Conservation (phyloP, 2,329 filamentous ascomycete genomes). For the Thielaviopsis cerberus region DNA sequence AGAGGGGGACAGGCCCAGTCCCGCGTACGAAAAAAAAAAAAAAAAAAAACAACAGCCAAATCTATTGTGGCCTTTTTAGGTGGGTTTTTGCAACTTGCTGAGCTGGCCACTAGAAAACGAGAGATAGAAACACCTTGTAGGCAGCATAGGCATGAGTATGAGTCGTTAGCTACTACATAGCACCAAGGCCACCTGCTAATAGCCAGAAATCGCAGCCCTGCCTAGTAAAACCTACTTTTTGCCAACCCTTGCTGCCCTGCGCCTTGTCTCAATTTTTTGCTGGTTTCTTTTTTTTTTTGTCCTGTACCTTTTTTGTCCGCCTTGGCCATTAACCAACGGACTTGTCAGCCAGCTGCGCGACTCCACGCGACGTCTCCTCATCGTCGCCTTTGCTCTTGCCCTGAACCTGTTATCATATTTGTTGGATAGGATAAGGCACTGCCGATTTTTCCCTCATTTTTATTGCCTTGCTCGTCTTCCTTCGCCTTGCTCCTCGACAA, state of each 20-base stretch:
- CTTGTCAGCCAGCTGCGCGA: neutral
- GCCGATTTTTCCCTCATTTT: neutral
- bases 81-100: neutral
- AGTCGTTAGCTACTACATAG: too few species aligned
- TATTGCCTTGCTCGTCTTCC: neutral
- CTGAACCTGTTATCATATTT: neutral
- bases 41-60: too few species aligned
- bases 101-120: neutral
- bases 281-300: neutral
- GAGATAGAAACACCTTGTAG: too few species aligned
- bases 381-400: neutral
- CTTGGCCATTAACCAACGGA: neutral
- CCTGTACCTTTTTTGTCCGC: neutral
- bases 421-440: neutral
- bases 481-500: neutral
- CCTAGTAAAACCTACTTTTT: too few species aligned
- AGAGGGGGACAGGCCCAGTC: too few species aligned
- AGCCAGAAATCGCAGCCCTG: too few species aligned
- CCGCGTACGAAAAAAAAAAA: too few species aligned
- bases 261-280: neutral
- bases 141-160: too few species aligned
- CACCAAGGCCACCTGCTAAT: too few species aligned
- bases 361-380: slow-evolving; percentile 7
- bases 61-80: neutral
- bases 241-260: neutral